Evolutionary conservation across 306 rosid species (phyloP).

Genomic region (Crotalaria pallida): DNA sequence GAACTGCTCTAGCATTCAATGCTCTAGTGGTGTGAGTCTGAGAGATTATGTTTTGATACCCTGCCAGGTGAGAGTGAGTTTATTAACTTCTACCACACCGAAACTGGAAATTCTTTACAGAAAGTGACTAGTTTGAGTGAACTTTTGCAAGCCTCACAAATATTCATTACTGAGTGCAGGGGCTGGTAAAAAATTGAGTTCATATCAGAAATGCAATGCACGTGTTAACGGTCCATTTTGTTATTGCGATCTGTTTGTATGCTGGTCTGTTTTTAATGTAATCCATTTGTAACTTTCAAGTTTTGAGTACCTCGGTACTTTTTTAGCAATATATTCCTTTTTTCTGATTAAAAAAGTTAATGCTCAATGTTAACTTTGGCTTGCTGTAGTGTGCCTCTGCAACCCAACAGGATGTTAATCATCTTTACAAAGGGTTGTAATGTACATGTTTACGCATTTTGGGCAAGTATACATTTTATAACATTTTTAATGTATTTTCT

Average conservation of each 20-base stretch:
- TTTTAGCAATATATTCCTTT: no score
- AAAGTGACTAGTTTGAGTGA: no score
- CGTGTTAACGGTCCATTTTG: no score
- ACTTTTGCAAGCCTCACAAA: no score
- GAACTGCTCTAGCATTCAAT: not conserved
- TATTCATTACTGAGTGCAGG: not conserved
- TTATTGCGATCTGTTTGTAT: no score
- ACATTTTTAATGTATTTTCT: not conserved
- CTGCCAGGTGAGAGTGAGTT: not conserved
- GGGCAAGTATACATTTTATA: not conserved
- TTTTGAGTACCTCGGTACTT: no score
- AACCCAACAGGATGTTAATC: not conserved
- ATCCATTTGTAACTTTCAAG: no score
- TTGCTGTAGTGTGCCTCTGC: not conserved
- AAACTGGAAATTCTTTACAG: no score
- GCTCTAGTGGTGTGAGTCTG: not conserved
- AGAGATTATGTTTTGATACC: not conserved
- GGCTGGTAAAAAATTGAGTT: not conserved
- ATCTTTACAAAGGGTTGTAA: not conserved
- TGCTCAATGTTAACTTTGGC: not conserved
- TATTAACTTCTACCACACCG: not conserved
- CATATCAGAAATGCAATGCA: no score
- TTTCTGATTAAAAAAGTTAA: no score
- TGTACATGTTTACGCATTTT: not conserved
- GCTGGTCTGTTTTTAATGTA: no score